Conservation (phyloP, 2,329 filamentous ascomycete species). For the Huntiella decipiens region DNA sequence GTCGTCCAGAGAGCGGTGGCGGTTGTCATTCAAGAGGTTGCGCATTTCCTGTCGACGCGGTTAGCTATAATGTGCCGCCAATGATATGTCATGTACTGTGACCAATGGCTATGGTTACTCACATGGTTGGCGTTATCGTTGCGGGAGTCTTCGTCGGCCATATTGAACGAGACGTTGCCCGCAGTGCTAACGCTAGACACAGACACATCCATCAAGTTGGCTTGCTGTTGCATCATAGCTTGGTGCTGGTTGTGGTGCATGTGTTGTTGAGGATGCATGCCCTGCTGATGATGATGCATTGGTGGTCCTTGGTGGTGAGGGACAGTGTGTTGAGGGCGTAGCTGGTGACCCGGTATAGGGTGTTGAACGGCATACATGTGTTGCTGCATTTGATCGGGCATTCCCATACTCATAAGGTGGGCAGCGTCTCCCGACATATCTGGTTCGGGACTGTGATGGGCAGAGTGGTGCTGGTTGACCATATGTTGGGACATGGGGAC, state of each 20-base stretch:
- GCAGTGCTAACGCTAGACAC: conserved; percentile 4
- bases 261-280: conserved; percentile 8
- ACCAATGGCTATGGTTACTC: neutral
- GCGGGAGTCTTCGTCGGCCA: conserved; percentile 6
- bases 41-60: conserved; percentile 38
- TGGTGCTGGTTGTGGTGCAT: conserved; percentile 20
- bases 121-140: conserved; percentile 8
- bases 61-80: neutral
- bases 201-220: conserved; percentile 15
- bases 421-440: conserved; percentile 7
- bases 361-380: conserved; percentile 8
- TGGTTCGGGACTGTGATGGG: conserved; percentile 4
- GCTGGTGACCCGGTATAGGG: conserved; percentile 4
- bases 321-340: conserved; percentile 4
- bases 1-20: conserved; percentile 46
- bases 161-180: conserved; percentile 5
- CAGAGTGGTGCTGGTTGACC: conserved; percentile 1
- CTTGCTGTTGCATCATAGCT: conserved; percentile 26
- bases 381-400: conserved; percentile 8
- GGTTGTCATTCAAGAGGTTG: conserved; percentile 52
- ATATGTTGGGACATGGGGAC: conserved; percentile 4
- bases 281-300: conserved; percentile 6
- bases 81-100: neutral
- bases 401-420: conserved; percentile 8
- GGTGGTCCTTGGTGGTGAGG: conserved; percentile 8